phyloP scores from a whole-genome alignment of 2,329 filamentous ascomycete species.

The Trichoderma atroviride region DNA sequence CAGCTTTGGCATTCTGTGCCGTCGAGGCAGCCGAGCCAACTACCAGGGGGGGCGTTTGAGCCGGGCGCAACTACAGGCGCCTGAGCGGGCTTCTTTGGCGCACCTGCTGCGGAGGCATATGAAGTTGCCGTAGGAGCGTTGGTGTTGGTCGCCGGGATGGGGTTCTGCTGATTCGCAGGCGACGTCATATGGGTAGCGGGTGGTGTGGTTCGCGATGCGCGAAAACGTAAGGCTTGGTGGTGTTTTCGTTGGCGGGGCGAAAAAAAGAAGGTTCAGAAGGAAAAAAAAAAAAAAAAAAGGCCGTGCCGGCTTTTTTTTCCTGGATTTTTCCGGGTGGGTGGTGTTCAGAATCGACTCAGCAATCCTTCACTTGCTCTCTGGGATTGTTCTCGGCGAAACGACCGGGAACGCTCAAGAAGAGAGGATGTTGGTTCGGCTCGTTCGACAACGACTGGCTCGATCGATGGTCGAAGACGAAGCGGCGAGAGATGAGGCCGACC shows the following conservation, averaged over 20 bases:
- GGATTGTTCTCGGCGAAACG: not conserved
- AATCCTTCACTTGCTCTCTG: constrained; percentile 12
- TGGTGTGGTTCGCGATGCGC: constrained; percentile 37
- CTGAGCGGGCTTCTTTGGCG: constrained; percentile 63
- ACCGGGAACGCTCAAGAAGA: not conserved
- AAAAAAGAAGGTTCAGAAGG: constrained; percentile 31
- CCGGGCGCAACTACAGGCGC: constrained; percentile 64
- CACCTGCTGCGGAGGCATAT: constrained; percentile 69
- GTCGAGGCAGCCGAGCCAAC: constrained; percentile 55
- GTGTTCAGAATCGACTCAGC: constrained; percentile 17
- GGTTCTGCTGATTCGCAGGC: constrained; percentile 57
- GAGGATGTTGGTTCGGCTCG: constrained; percentile 8
- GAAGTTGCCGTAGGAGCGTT: constrained; percentile 61
- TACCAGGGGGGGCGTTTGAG: constrained; percentile 57
- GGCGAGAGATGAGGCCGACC: constrained; percentile 29
- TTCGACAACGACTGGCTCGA: constrained; percentile 3
- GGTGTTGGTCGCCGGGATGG: constrained; percentile 60
- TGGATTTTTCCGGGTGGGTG: not conserved
- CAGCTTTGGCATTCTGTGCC: constrained; percentile 58
- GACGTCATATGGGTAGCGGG: constrained; percentile 59
- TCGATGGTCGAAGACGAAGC: constrained; percentile 23
- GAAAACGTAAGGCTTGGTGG: constrained; percentile 24
- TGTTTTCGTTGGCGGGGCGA: constrained; percentile 28
- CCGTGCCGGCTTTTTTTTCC: not conserved
- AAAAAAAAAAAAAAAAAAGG: constrained; percentile 29